These are phyloP conservation scores for Hyparrhenia diplandra DNA, from an alignment of 176 grass and related monocot genomes.

Conservation along the genomic window DNA sequence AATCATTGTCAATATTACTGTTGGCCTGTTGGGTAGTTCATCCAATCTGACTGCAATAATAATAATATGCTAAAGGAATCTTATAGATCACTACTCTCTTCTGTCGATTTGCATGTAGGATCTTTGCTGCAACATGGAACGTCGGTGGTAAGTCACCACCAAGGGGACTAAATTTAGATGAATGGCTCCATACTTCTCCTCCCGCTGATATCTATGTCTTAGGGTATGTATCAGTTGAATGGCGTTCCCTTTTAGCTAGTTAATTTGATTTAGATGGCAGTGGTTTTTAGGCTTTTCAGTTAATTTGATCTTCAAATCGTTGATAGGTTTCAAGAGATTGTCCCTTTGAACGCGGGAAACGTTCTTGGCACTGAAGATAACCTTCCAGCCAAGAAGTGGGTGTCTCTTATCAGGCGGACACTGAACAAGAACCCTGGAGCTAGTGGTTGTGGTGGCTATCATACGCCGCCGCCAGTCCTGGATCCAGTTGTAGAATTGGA, in stretches of 20 bases:
- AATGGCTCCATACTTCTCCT: conserved; percentile 81
- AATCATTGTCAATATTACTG: conserved; percentile 13
- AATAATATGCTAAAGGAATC: conserved; percentile 14
- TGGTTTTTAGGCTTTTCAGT: not conserved
- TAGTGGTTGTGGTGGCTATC: conserved; percentile 41
- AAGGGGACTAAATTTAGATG: conserved; percentile 71
- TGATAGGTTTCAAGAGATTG: conserved; percentile 84
- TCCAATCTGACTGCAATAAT: conserved; percentile 9
- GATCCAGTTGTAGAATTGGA: conserved; percentile 70
- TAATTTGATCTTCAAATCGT: conserved; percentile 17
- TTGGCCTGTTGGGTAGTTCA: not conserved
- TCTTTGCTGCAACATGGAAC: conserved; percentile 87
- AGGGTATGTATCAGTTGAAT: conserved; percentile 35
- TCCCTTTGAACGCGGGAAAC: conserved; percentile 87
- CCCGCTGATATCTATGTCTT: conserved; percentile 85
- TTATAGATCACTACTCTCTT: conserved; percentile 7
- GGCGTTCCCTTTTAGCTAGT: not conserved
- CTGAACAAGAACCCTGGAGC: conserved; percentile 64
- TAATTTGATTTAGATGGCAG: not conserved
- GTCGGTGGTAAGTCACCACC: conserved; percentile 83
- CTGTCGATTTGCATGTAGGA: conserved; percentile 38
- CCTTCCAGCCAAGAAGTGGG: conserved; percentile 80
- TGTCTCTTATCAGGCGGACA: conserved; percentile 65
- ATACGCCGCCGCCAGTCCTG: conserved; percentile 51
- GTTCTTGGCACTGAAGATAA: conserved; percentile 85